These are phyloP conservation scores for Trichoderma koningiopsis DNA, from an alignment of 2,329 filamentous ascomycete genomes.

Conservation along the genomic window DNA sequence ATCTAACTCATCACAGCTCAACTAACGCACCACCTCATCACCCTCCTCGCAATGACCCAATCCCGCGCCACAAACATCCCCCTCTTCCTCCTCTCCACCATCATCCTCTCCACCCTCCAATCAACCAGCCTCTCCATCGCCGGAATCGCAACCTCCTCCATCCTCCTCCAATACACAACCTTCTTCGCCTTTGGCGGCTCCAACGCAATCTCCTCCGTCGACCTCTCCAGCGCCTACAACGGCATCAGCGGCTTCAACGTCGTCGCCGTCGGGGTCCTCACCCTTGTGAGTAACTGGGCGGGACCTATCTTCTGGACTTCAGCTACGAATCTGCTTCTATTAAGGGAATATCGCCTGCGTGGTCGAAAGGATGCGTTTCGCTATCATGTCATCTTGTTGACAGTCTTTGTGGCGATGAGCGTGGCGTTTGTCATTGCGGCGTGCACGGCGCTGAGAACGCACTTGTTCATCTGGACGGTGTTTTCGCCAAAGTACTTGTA, in stretches of 20 bases:
- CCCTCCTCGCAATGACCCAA: conserved; percentile 82
- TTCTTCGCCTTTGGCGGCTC: conserved; percentile 92
- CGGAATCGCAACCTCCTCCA: conserved; percentile 68
- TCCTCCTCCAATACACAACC: conserved; percentile 77
- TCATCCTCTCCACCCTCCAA: conserved; percentile 56
- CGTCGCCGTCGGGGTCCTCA: conserved; percentile 76
- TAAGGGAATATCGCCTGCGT: conserved; percentile 40
- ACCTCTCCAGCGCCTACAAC: conserved; percentile 94
- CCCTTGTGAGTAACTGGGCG: conserved; percentile 89
- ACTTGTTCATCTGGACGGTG: conserved; percentile 98
- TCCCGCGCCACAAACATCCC: conserved; percentile 84
- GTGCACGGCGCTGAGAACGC: conserved; percentile 79
- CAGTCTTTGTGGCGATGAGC: conserved; percentile 67
- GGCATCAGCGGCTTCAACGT: conserved; percentile 82
- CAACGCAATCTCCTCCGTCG: conserved; percentile 94
- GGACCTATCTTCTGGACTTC: conserved; percentile 86
- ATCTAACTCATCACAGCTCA: conserved; percentile 35
- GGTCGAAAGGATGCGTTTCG: conserved; percentile 40
- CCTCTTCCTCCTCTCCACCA: conserved; percentile 73
- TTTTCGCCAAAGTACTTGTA: conserved; percentile 98
- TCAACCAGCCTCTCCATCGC: conserved; percentile 51
- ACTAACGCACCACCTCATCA: conserved; percentile 70
- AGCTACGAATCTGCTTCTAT: conserved; percentile 62
- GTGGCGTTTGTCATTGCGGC: conserved; percentile 81
- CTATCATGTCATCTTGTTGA: conserved; percentile 64